Conservation (phyloP, 345 rosid species). For the Boechera stricta region DNA sequence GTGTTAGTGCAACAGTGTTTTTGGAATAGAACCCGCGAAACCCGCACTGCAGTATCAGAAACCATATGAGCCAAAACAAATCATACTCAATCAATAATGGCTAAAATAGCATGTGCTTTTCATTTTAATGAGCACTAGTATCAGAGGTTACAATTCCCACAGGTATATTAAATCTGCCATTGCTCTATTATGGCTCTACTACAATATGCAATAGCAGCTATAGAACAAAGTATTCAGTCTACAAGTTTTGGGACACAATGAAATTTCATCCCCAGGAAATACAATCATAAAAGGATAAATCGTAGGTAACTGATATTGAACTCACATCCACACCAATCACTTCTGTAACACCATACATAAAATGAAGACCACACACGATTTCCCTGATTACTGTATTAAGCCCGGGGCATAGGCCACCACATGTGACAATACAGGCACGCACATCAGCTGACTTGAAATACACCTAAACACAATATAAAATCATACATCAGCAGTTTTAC, state of each 20-base stretch:
- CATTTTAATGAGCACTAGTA: background rate
- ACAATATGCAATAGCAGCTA: slow-evolving; percentile 15
- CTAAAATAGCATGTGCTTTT: background rate
- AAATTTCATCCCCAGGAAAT: background rate
- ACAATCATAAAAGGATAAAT: background rate
- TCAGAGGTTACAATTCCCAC: background rate
- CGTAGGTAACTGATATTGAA: slow-evolving; percentile 20
- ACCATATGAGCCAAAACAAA: slow-evolving; percentile 19
- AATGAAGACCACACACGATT: slow-evolving; percentile 73
- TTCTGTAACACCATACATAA: slow-evolving; percentile 81
- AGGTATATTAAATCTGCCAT: background rate
- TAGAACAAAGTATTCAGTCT: slow-evolving; percentile 11
- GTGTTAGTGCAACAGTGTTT: slow-evolving; percentile 68
- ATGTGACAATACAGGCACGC: slow-evolving; percentile 87
- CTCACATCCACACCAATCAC: slow-evolving; percentile 85
- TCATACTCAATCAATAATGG: slow-evolving; percentile 1
- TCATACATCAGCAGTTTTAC: slow-evolving; percentile 11
- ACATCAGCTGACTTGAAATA: slow-evolving; percentile 78
- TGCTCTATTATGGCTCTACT: background rate
- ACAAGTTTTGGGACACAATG: background rate
- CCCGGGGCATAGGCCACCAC: slow-evolving; percentile 96
- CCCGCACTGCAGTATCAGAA: slow-evolving; percentile 67
- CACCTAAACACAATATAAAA: slow-evolving; percentile 51
- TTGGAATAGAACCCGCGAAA: slow-evolving; percentile 85
- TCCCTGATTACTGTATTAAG: slow-evolving; percentile 97